These are phyloP conservation scores for Thalassiosira hispida DNA, from an alignment of 352 stramenopile genomes.

Conservation along the genomic window DNA sequence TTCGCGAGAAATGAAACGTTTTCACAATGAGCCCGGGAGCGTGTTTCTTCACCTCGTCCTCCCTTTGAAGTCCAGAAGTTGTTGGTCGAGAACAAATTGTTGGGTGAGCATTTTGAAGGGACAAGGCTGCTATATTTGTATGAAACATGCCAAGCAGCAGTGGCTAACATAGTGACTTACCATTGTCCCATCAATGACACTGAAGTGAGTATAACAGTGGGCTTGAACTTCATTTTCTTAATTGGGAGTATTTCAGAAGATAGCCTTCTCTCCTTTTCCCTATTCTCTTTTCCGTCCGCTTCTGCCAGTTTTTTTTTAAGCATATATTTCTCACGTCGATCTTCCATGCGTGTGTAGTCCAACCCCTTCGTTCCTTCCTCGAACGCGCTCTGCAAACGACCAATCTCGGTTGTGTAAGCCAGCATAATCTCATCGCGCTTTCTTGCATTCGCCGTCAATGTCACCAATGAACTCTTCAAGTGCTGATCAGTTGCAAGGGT, in stretches of 20 bases:
- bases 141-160: not conserved
- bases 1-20: slow-evolving; percentile 13
- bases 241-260: not conserved
- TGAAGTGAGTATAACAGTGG: slow-evolving; percentile 31
- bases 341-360: too few relatives aligned
- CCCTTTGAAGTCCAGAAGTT: not conserved
- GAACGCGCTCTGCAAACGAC: too few relatives aligned
- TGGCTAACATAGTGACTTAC: slow-evolving; percentile 6
- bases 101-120: slow-evolving; percentile 1
- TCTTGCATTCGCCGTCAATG: too few relatives aligned
- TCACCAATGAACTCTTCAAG: too few relatives aligned
- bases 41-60: slow-evolving; percentile 44
- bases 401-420: too few relatives aligned
- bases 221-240: slow-evolving; percentile 22
- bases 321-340: too few relatives aligned
- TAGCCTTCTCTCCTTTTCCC: not conserved
- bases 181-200: slow-evolving; percentile 36
- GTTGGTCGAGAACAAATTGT: not conserved
- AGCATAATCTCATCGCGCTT: too few relatives aligned
- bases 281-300: not conserved
- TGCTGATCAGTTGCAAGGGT: not conserved
- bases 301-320: too few relatives aligned
- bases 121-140: not conserved
- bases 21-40: slow-evolving; percentile 35
- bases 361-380: too few relatives aligned